phyloP scores from a whole-genome alignment of 345 rosid genomes.

The Citrus sp. region DNA sequence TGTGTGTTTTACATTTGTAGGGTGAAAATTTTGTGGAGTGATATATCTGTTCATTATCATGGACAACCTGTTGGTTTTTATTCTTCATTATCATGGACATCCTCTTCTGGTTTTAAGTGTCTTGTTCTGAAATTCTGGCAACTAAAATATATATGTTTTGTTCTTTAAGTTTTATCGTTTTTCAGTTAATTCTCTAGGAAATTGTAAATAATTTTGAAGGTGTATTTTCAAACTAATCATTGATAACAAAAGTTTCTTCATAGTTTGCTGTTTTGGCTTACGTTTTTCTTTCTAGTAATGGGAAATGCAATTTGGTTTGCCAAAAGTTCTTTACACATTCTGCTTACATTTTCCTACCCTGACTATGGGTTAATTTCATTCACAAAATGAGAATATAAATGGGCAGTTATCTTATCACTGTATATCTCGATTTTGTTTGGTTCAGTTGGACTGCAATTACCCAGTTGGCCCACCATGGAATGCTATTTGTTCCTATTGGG shows the following conservation, averaged over 20 bases:
- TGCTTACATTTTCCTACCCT: neutral
- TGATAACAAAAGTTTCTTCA: neutral
- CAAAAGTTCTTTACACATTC: too few relatives aligned
- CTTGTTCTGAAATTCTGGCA: neutral
- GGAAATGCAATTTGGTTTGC: neutral
- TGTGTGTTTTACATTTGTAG: neutral
- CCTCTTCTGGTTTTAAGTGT: neutral
- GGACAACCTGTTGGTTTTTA: neutral
- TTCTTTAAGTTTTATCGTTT: neutral
- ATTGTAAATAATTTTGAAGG: neutral
- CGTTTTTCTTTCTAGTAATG: neutral
- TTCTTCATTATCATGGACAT: neutral
- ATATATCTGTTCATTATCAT: neutral
- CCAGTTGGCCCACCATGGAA: constrained; percentile 78
- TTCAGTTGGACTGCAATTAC: constrained; percentile 77
- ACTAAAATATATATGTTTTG: neutral
- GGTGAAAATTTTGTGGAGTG: neutral
- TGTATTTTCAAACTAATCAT: neutral
- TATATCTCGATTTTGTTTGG: neutral
- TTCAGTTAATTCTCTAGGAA: neutral
- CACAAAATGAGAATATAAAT: neutral
- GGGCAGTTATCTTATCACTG: neutral
- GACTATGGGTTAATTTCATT: neutral
- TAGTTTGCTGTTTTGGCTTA: neutral
- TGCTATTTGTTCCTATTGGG: constrained; percentile 82